phyloP scores from a whole-genome alignment of 1,139 yeast genomes.

The Yamadazyma trypodendri region DNA sequence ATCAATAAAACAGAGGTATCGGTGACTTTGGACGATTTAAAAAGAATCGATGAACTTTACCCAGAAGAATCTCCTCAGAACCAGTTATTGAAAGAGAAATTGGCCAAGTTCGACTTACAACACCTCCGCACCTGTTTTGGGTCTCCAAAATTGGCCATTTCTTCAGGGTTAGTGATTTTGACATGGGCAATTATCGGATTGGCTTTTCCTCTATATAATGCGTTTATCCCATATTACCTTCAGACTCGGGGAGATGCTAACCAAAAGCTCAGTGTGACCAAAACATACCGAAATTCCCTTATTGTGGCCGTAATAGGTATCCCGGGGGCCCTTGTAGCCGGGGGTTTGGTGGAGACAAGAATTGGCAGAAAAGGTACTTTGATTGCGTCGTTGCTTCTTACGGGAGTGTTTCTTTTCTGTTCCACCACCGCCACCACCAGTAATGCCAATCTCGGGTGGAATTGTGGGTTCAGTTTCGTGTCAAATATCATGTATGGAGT shows the following conservation, averaged over 20 bases:
- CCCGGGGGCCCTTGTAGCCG: constrained; percentile 43
- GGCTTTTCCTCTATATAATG: constrained; percentile 47
- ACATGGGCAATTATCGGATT: constrained; percentile 47
- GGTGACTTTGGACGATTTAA: constrained; percentile 32
- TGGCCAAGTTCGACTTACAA: constrained; percentile 27
- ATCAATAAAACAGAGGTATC: constrained; percentile 26
- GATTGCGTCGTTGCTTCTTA: constrained; percentile 29
- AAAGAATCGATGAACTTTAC: constrained; percentile 24
- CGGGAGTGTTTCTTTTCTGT: constrained; percentile 40
- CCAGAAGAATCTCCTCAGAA: constrained; percentile 17
- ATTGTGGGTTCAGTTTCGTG: constrained; percentile 40
- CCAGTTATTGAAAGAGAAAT: constrained; percentile 23
- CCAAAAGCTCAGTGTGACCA: constrained; percentile 31
- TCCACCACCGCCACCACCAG: constrained; percentile 43
- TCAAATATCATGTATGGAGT: constrained; percentile 47
- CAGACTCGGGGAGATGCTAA: constrained; percentile 34
- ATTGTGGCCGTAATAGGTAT: constrained; percentile 43
- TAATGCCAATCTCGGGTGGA: constrained; percentile 44
- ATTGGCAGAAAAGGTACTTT: constrained; percentile 45
- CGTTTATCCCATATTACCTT: constrained; percentile 41
- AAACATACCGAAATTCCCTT: constrained; percentile 39
- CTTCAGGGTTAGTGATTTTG: constrained; percentile 34
- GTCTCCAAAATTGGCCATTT: constrained; percentile 30
- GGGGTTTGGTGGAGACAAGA: constrained; percentile 35
- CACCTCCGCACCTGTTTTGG: constrained; percentile 39